phyloP scores from a whole-genome alignment of 768 basidiomycete genomes.

The Sporobolomyces roseus region DNA sequence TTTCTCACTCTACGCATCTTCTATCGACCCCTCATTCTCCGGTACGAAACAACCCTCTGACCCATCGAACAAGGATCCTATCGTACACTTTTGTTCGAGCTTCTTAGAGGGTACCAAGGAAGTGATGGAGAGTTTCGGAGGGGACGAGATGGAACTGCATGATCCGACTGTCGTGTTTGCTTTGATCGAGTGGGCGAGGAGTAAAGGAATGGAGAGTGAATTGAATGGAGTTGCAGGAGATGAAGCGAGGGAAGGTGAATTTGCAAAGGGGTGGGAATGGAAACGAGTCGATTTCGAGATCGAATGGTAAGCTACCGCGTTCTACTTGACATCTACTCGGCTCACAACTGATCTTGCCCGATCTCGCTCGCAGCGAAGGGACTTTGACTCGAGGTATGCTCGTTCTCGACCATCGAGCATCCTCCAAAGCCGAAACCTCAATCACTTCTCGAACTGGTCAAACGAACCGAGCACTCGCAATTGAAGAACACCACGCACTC shows the following conservation, averaged over 20 bases:
- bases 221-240: background rate
- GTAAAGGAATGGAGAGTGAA: background rate
- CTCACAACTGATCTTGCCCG: background rate
- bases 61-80: background rate
- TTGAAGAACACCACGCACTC: conserved; percentile 16
- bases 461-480: conserved; percentile 16
- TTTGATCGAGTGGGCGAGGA: conserved; percentile 55
- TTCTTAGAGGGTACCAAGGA: conserved; percentile 70
- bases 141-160: conserved; percentile 83
- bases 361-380: conserved; percentile 9
- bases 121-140: conserved; percentile 72
- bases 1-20: conserved; percentile 54
- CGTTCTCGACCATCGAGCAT: conserved; percentile 20
- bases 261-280: conserved; percentile 44
- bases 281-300: conserved; percentile 38
- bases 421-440: background rate
- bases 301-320: conserved; percentile 25
- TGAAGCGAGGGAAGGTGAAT: conserved; percentile 22
- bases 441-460: conserved; percentile 1
- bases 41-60: too few species aligned
- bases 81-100: conserved; percentile 58
- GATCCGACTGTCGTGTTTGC: conserved; percentile 88
- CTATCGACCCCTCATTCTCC: conserved; percentile 49
- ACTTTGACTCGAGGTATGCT: conserved; percentile 39
- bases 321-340: background rate